phyloP scores from a whole-genome alignment of 306 rosid species.

The Sesbania bispinosa region DNA sequence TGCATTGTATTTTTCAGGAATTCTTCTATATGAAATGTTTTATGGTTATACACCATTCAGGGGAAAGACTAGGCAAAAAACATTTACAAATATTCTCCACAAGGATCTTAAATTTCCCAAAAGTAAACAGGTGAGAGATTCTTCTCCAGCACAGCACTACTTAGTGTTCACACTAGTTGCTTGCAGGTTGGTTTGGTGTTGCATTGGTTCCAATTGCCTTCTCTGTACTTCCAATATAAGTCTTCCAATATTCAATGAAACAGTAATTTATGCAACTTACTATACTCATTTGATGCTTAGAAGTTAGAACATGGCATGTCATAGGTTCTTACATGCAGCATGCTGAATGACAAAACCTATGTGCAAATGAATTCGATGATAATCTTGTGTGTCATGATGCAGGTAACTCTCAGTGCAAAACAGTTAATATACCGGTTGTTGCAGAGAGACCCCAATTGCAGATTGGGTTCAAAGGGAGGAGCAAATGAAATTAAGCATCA shows the following conservation, averaged over 20 bases:
- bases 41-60: conserved; percentile 94
- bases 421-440: conserved; percentile 68
- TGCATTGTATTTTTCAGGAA: conserved; percentile 37
- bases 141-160: background rate
- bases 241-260: too few relatives aligned
- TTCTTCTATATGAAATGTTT: conserved; percentile 88
- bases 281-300: too few relatives aligned
- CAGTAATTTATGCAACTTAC: too few relatives aligned
- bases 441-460: conserved; percentile 67
- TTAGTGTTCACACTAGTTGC: background rate
- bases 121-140: conserved; percentile 56
- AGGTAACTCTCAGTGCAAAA: conserved; percentile 76
- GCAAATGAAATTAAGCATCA: conserved; percentile 75
- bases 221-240: too few relatives aligned
- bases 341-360: background rate
- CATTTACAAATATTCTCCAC: conserved; percentile 87
- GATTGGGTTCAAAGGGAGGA: conserved; percentile 87
- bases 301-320: too few relatives aligned
- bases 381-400: conserved; percentile 36
- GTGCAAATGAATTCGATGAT: background rate
- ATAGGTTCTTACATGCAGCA: background rate
- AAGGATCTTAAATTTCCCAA: conserved; percentile 89
- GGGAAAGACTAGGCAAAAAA: conserved; percentile 89
- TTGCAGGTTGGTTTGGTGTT: too few relatives aligned
- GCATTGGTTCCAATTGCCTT: too few relatives aligned